These are phyloP conservation scores for Blastobotrys capitulatus DNA, from an alignment of 1,139 yeast genomes.

Conservation along the genomic window DNA sequence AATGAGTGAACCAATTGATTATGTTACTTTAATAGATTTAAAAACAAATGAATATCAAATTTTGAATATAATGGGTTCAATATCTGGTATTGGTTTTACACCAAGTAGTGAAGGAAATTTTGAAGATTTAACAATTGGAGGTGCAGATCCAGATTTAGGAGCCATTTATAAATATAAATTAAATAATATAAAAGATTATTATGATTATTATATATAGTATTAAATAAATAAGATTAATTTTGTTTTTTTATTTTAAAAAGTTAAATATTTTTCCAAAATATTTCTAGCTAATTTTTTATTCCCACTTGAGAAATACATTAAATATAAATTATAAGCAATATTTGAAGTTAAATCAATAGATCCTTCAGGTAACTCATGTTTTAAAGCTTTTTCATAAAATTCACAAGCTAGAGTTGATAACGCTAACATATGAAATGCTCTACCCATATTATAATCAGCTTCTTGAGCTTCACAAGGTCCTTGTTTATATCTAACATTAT, in stretches of 20 bases:
- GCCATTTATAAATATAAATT: conserved; percentile 47
- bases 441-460: conserved; percentile 74
- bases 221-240: neutral
- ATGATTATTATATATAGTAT: conserved; percentile 33
- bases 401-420: conserved; percentile 63
- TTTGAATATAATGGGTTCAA: conserved; percentile 52
- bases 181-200: neutral
- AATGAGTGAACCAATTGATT: conserved; percentile 60
- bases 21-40: conserved; percentile 45
- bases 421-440: conserved; percentile 80
- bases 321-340: conserved; percentile 78
- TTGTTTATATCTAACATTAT: conserved; percentile 38
- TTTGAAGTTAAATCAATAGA: conserved; percentile 60
- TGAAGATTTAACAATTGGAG: neutral
- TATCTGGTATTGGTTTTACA: conserved; percentile 52
- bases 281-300: conserved; percentile 58
- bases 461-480: conserved; percentile 63
- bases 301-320: conserved; percentile 72
- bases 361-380: conserved; percentile 23
- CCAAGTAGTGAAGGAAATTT: conserved; percentile 30
- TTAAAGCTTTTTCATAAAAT: conserved; percentile 65
- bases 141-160: conserved; percentile 35
- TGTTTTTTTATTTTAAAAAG: too few species aligned
- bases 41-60: conserved; percentile 34
- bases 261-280: conserved; percentile 59